phyloP scores from a whole-genome alignment of 345 rosid genomes.

The Eucalyptus guilfoylei region DNA sequence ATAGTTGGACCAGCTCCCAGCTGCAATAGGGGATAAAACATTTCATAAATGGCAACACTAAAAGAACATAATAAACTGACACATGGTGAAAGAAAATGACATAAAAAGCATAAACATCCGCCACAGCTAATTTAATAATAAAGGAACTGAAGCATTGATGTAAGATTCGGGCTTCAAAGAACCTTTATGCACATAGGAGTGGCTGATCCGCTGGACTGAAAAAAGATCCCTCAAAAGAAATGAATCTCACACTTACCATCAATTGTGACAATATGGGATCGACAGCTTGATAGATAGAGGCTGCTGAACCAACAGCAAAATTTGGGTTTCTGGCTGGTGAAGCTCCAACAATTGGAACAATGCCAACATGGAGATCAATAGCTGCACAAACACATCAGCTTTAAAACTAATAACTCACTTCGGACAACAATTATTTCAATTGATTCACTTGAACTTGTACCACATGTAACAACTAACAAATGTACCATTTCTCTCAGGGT shows the following conservation, averaged over 20 bases:
- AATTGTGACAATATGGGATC: conserved; percentile 31
- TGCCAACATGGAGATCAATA: conserved; percentile 46
- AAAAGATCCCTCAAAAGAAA: neutral
- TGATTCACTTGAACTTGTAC: neutral
- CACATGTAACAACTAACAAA: neutral
- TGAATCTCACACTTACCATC: conserved; percentile 8
- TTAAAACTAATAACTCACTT: neutral
- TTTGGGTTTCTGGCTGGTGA: conserved; percentile 30
- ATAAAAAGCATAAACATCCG: neutral
- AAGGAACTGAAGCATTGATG: neutral
- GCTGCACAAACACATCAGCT: conserved; percentile 29
- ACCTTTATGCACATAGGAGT: neutral
- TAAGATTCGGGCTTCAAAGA: neutral
- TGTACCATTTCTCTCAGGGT: conserved; percentile 86
- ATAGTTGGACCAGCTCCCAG: conserved; percentile 31
- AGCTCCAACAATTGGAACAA: conserved; percentile 33
- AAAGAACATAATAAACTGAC: neutral
- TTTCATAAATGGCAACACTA: neutral
- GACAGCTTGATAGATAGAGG: conserved; percentile 55
- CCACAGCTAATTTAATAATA: neutral
- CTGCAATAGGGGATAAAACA: conserved; percentile 28
- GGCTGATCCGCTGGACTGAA: neutral
- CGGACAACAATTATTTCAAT: neutral
- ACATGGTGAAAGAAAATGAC: neutral
- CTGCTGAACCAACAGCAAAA: conserved; percentile 38